A percentile compares a stretch with the other conserved stretches of the same genome.
Evolutionary conservation across 148 eudicot genomes (phyloP).

Genomic region (Camellia granthamiana): DNA sequence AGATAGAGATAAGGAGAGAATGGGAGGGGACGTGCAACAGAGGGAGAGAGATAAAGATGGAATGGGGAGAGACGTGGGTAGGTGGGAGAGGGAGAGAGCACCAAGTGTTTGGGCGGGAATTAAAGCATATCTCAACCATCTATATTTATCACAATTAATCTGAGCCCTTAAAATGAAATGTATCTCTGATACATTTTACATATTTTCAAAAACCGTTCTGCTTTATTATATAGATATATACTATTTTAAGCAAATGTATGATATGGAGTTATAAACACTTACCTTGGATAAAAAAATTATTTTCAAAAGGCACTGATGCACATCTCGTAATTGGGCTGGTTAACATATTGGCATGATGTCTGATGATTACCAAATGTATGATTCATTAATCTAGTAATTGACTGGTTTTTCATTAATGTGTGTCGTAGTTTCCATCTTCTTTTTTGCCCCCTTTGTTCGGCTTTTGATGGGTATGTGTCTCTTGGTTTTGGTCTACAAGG

Average conservation of each 20-base stretch:
- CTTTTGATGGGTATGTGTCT: neutral
- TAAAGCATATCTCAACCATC: too few species aligned
- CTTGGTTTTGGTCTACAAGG: neutral
- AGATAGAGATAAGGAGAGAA: too few species aligned
- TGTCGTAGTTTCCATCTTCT: neutral
- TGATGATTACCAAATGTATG: neutral
- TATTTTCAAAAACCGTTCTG: too few species aligned
- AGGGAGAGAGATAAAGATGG: too few species aligned
- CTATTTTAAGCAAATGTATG: neutral
- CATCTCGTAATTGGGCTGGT: neutral
- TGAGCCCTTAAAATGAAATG: too few species aligned
- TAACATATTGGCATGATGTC: neutral
- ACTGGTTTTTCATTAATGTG: neutral
- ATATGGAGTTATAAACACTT: neutral
- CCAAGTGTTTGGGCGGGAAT: too few species aligned
- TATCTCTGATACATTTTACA: too few species aligned
- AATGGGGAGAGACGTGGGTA: too few species aligned
- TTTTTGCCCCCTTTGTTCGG: neutral
- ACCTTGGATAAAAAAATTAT: neutral
- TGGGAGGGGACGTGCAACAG: too few species aligned
- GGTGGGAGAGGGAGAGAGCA: too few species aligned
- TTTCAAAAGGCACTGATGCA: neutral
- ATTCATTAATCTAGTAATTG: neutral
- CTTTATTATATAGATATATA: neutral
- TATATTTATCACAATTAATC: too few species aligned